Percentiles rank a stretch among this genome's conserved stretches.
These are phyloP conservation scores for Thuja plicata DNA, from an alignment of 83 land plant species.

Conservation along the genomic window DNA sequence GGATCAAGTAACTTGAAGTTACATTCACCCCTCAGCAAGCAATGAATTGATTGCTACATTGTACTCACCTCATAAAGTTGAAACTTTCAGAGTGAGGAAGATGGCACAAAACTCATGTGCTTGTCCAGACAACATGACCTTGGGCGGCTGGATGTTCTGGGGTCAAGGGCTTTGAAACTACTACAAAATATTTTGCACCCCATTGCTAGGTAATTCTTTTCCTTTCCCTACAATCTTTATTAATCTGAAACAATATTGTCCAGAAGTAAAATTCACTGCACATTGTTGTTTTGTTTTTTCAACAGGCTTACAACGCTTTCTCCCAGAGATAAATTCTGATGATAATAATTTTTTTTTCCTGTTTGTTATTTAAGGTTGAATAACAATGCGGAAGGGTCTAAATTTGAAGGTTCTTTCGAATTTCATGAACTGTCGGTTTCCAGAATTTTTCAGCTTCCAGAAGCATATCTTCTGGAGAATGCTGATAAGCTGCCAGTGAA, in stretches of 20 bases:
- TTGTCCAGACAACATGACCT: constrained; percentile 65
- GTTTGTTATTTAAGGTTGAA: not conserved
- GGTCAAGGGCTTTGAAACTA: constrained; percentile 52
- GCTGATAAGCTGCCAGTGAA: constrained; percentile 23
- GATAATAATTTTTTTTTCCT: constrained; percentile 3
- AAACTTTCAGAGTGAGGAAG: constrained; percentile 34
- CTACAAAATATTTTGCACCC: constrained; percentile 60
- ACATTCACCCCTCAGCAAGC: not conserved
- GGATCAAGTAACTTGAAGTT: not conserved
- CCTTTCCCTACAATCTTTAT: not conserved
- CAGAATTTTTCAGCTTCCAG: constrained; percentile 12
- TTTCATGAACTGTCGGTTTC: not conserved
- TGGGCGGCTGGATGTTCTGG: constrained; percentile 70
- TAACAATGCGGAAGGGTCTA: constrained; percentile 17
- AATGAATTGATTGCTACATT: not conserved
- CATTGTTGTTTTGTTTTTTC: not conserved
- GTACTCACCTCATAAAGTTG: constrained; percentile 6
- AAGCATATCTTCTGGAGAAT: constrained; percentile 23
- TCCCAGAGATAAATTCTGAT: not conserved
- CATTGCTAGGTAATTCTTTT: constrained; percentile 43
- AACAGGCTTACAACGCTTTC: not conserved
- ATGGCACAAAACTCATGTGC: constrained; percentile 29
- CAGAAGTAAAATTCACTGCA: not conserved
- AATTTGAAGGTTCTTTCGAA: constrained; percentile 16
- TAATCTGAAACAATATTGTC: not conserved